A percentile compares a stretch with the other conserved stretches of the same genome.
phyloP scores from a whole-genome alignment of 2,329 filamentous ascomycete genomes.

The Colletotrichum nymphaeae region DNA sequence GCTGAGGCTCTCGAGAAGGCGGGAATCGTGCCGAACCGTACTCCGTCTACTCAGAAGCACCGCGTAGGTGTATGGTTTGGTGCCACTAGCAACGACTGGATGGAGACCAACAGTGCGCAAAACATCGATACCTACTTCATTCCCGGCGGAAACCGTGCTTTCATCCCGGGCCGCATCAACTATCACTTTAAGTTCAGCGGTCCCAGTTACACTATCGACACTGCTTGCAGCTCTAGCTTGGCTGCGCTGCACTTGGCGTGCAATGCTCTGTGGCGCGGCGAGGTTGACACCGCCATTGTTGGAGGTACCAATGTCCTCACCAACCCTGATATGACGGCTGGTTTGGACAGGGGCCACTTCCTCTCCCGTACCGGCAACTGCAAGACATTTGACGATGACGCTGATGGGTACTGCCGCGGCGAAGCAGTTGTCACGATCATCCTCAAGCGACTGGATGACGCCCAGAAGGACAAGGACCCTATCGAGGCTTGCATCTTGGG shows the following conservation, averaged over 20 bases:
- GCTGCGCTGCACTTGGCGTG: slow-evolving; percentile 75
- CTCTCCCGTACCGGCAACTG: slow-evolving; percentile 80
- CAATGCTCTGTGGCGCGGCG: slow-evolving; percentile 57
- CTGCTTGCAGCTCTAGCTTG: slow-evolving; percentile 81
- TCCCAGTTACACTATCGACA: slow-evolving; percentile 78
- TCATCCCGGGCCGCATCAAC: slow-evolving; percentile 72
- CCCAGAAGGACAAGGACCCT: slow-evolving; percentile 49
- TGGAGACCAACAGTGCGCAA: slow-evolving; percentile 80
- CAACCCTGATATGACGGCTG: slow-evolving; percentile 83
- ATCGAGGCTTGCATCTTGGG: slow-evolving; percentile 51
- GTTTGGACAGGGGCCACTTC: slow-evolving; percentile 81
- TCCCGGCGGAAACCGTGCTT: slow-evolving; percentile 62
- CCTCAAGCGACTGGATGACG: slow-evolving; percentile 53
- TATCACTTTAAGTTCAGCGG: slow-evolving; percentile 84
- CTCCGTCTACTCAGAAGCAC: slow-evolving; percentile 69
- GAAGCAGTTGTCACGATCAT: slow-evolving; percentile 56
- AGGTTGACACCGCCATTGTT: slow-evolving; percentile 82
- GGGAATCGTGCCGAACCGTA: slow-evolving; percentile 75
- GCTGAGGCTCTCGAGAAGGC: slow-evolving; percentile 85
- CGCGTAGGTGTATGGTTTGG: slow-evolving; percentile 80
- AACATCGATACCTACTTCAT: slow-evolving; percentile 69
- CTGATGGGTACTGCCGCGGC: slow-evolving; percentile 60
- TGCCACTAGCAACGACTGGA: slow-evolving; percentile 81
- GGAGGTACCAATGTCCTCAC: slow-evolving; percentile 83
- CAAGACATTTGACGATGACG: slow-evolving; percentile 79